phyloP scores from a whole-genome alignment of 2,329 filamentous ascomycete species.

The Metarhizium brunneum region DNA sequence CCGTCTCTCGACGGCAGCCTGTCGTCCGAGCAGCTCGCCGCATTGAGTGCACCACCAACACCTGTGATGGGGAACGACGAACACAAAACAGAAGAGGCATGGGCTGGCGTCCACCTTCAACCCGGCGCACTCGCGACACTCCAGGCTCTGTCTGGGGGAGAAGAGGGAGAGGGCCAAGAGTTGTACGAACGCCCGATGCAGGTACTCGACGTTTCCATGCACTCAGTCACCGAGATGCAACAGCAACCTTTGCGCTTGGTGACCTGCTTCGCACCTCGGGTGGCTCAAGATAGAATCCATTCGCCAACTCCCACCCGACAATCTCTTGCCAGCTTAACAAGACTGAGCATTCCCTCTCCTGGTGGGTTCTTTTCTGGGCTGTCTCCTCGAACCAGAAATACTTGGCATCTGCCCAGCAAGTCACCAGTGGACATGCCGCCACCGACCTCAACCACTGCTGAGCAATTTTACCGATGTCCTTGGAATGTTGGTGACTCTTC shows the following conservation, averaged over 20 bases:
- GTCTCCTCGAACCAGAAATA: constrained; percentile 64
- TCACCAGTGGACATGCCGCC: constrained; percentile 46
- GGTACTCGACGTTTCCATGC: constrained; percentile 35
- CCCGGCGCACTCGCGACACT: constrained; percentile 73
- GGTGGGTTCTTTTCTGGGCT: constrained; percentile 86
- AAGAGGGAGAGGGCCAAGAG: constrained; percentile 38
- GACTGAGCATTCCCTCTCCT: constrained; percentile 82
- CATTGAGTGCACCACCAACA: constrained; percentile 75
- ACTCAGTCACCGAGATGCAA: constrained; percentile 33
- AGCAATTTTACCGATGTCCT: constrained; percentile 81
- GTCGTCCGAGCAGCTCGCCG: constrained; percentile 78
- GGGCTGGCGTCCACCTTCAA: constrained; percentile 68
- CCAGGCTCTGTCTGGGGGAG: constrained; percentile 56
- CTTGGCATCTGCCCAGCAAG: constrained; percentile 61
- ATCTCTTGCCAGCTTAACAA: constrained; percentile 64
- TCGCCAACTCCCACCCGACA: constrained; percentile 31
- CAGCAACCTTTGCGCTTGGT: constrained; percentile 42
- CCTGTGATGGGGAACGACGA: constrained; percentile 57
- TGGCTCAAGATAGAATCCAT: constrained; percentile 11
- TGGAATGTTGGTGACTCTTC: constrained; percentile 47
- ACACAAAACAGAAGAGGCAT: constrained; percentile 48
- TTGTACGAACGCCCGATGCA: constrained; percentile 38
- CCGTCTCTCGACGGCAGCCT: constrained; percentile 86
- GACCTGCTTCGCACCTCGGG: constrained; percentile 27
- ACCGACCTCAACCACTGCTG: constrained; percentile 83